Base-by-base conservation (phyloP, 192 early-diverging fungal species). In the Backusella macrospora region DNA sequence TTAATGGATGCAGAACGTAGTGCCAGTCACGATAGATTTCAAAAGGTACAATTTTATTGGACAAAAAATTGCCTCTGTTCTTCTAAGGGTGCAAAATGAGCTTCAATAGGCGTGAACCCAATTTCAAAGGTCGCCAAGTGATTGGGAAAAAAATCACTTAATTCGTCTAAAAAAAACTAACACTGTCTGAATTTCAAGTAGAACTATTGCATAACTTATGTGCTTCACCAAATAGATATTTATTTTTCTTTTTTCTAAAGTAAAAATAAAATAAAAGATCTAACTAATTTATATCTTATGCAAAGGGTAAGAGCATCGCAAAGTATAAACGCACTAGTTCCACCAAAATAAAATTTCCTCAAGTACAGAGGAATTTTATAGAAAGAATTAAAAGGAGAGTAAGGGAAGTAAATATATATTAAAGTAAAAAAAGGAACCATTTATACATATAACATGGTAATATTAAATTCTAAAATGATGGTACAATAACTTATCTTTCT, bases 321-420 rank as follows among this genome's bases (percentile, higher is more conserved):
- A 49, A n/a, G 48, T n/a, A 5, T 49, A 49, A 49, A 59, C 52
- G 52, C 52, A 59, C 18, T 59, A 21, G 52, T 59, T 26, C n/a
- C 52, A 59, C 52, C 21, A 23, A 59, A 59, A 59, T 59, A 59
- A 59, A 9, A 23, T 59, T 59, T 59, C 52, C 23, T 59, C 52
- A 26, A 26, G 52, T 59, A 23, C 52, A 23, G 26, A 23, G 52
- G 21, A 26, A 59, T 59, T 23, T 59, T n/a, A 26, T 23, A 59
- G 21, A 46, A 46, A 26, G 21, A 59, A 59, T 59, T 26, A 23
- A 3, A 49, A 49, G 21, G 52, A 59, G 52, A 12, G 8, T 26
- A 3, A 59, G 26, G 9, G 21, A 59, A 59, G 42, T 7, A 23
- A 12, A 23, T 52, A 52, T 43, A 43, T 48, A 48, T 18, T 48